phyloP scores from a whole-genome alignment of 805 yeast species.

The Candida anglica region DNA sequence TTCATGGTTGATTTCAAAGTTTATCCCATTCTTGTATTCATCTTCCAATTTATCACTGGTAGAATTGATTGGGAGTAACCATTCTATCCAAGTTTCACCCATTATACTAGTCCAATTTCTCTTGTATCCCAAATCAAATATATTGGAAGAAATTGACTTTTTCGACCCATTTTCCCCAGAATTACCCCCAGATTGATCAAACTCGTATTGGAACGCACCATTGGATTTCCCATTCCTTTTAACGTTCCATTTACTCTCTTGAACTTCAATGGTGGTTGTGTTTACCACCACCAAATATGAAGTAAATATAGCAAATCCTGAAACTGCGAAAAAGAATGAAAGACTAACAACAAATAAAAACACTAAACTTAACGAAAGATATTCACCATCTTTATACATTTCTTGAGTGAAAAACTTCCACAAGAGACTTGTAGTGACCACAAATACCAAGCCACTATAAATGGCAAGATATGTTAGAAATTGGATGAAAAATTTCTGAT shows the following conservation, averaged over 20 bases:
- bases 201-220: slow-evolving; percentile 23
- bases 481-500: slow-evolving; percentile 78
- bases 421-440: slow-evolving; percentile 38
- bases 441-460: slow-evolving; percentile 41
- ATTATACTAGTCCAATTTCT: slow-evolving; percentile 66
- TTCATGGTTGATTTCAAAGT: slow-evolving; percentile 44
- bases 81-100: slow-evolving; percentile 64
- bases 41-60: slow-evolving; percentile 15
- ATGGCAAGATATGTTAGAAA: slow-evolving; percentile 54
- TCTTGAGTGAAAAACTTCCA: slow-evolving; percentile 45
- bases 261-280: slow-evolving; percentile 78
- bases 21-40: slow-evolving; percentile 42
- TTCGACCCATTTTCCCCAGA: slow-evolving; percentile 24
- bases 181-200: slow-evolving; percentile 31
- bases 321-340: slow-evolving; percentile 46
- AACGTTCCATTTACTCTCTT: slow-evolving; percentile 48
- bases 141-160: slow-evolving; percentile 51
- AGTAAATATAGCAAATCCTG: slow-evolving; percentile 51
- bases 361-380: slow-evolving; percentile 55
- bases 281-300: slow-evolving; percentile 59
- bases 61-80: slow-evolving; percentile 61
- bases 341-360: slow-evolving; percentile 57
- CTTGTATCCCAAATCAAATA: slow-evolving; percentile 68
- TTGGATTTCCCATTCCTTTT: slow-evolving; percentile 26
- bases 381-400: slow-evolving; percentile 30